phyloP scores from a whole-genome alignment of 2,329 filamentous ascomycete species.

The Thelonectria blattea region DNA sequence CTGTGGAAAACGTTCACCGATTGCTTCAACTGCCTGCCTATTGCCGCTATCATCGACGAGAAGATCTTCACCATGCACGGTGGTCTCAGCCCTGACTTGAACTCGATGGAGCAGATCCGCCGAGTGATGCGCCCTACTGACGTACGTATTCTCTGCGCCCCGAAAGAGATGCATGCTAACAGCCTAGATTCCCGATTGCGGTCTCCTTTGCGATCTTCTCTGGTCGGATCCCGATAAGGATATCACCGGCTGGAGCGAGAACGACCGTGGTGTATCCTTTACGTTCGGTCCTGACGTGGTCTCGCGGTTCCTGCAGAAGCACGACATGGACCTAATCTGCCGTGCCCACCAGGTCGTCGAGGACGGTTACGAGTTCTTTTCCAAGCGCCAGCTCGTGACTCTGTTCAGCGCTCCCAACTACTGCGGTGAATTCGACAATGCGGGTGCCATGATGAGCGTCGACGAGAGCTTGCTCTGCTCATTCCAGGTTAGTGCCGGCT shows the following conservation, averaged over 20 bases:
- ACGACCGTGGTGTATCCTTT: constrained; percentile 97
- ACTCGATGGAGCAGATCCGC: constrained; percentile 99
- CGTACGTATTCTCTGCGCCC: constrained; percentile 65
- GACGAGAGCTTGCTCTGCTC: constrained; percentile 98
- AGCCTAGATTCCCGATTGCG: constrained; percentile 91
- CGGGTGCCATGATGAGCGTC: constrained; percentile 99
- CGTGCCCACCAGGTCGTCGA: constrained; percentile 98
- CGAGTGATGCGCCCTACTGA: constrained; percentile 98
- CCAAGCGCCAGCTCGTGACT: constrained; percentile 95
- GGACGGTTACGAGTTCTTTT: constrained; percentile 99
- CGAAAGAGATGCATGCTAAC: constrained; percentile 34
- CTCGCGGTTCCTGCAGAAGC: constrained; percentile 96
- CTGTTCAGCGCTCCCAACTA: constrained; percentile 99
- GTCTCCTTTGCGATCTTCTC: constrained; percentile 93
- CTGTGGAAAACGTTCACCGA: constrained; percentile 99
- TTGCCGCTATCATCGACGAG: constrained; percentile 98
- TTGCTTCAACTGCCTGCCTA: constrained; percentile 98
- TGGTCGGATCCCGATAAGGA: constrained; percentile 99
- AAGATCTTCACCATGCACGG: constrained; percentile 99
- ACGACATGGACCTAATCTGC: constrained; percentile 99
- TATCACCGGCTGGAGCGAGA: constrained; percentile 99
- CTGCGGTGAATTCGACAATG: constrained; percentile 99
- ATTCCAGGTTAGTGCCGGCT: constrained; percentile 76
- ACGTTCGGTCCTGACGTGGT: constrained; percentile 98
- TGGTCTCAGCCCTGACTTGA: constrained; percentile 93